Evolutionary conservation across 352 stramenopile genomes (phyloP).

Genomic region (Pythium grandisporangium): DNA sequence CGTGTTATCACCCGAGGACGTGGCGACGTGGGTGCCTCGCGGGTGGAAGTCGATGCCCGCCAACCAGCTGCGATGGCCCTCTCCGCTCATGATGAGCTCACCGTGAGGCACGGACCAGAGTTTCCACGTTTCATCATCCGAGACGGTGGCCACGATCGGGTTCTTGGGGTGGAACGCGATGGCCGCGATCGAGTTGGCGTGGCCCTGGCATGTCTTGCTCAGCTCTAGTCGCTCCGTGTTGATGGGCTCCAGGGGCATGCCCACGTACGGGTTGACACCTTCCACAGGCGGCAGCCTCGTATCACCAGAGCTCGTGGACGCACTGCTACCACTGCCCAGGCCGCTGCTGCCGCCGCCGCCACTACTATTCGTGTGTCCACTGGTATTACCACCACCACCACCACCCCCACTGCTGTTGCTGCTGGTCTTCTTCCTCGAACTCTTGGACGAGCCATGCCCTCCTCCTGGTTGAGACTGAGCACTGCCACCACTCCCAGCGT

Average conservation of each 20-base stretch:
- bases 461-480: no score
- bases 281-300: slow-evolving; percentile 60
- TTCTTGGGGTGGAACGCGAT: slow-evolving; percentile 92
- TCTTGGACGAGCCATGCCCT: slow-evolving; percentile 2
- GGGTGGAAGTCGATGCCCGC: slow-evolving; percentile 89
- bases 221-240: slow-evolving; percentile 69
- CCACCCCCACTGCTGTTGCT: slow-evolving; percentile 6
- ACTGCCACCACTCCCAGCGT: not conserved
- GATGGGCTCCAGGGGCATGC: slow-evolving; percentile 65
- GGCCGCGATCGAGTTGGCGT: slow-evolving; percentile 85
- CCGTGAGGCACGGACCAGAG: slow-evolving; percentile 89
- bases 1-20: slow-evolving; percentile 87
- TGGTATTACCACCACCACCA: slow-evolving; percentile 9
- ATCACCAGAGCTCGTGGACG: slow-evolving; percentile 10
- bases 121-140: slow-evolving; percentile 93
- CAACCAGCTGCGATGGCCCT: slow-evolving; percentile 90
- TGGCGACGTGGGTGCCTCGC: slow-evolving; percentile 87
- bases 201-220: slow-evolving; percentile 83
- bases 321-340: not conserved
- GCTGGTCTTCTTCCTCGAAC: slow-evolving; percentile 26
- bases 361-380: slow-evolving; percentile 1
- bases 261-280: slow-evolving; percentile 54
- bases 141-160: slow-evolving; percentile 87
- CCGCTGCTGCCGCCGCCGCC: not conserved
- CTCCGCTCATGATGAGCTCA: slow-evolving; percentile 93